Conservation (phyloP, 2,329 filamentous ascomycete genomes). For the Stenocarpella maydis region DNA sequence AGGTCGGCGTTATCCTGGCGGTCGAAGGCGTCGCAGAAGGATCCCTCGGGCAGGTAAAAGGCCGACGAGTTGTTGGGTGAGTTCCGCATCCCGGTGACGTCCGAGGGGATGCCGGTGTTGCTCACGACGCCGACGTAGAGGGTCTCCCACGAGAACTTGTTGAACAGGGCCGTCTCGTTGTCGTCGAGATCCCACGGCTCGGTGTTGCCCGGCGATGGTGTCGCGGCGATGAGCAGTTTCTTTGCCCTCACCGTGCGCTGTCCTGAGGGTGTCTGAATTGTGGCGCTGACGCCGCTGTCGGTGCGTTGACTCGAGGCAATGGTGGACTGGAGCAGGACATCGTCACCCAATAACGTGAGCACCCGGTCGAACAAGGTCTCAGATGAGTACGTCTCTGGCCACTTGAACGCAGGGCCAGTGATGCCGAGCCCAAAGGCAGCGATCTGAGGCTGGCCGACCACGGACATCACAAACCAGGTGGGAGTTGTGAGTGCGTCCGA, state of each 20-base stretch:
- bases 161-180: conserved; percentile 38
- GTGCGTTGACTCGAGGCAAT: conserved; percentile 43
- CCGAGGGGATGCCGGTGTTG: conserved; percentile 1
- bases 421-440: conserved; percentile 20
- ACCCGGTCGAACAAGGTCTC: conserved; percentile 48
- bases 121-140: conserved; percentile 26
- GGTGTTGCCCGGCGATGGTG: conserved; percentile 44
- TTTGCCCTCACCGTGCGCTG: conserved; percentile 42
- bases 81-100: conserved; percentile 24
- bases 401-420: conserved; percentile 5
- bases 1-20: conserved; percentile 10
- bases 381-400: conserved; percentile 40
- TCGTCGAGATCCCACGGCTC: conserved; percentile 44
- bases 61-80: conserved; percentile 6
- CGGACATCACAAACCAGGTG: conserved; percentile 37
- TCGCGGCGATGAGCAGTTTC: conserved; percentile 46
- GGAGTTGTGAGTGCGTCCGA: conserved; percentile 23
- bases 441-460: neutral
- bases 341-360: conserved; percentile 41
- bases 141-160: conserved; percentile 26
- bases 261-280: conserved; percentile 39
- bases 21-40: conserved; percentile 27
- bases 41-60: conserved; percentile 13
- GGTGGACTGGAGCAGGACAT: conserved; percentile 46
- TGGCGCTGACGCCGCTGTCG: conserved; percentile 38